phyloP scores from a whole-genome alignment of 768 basidiomycete species.

The Sarcomyxa edulis region DNA sequence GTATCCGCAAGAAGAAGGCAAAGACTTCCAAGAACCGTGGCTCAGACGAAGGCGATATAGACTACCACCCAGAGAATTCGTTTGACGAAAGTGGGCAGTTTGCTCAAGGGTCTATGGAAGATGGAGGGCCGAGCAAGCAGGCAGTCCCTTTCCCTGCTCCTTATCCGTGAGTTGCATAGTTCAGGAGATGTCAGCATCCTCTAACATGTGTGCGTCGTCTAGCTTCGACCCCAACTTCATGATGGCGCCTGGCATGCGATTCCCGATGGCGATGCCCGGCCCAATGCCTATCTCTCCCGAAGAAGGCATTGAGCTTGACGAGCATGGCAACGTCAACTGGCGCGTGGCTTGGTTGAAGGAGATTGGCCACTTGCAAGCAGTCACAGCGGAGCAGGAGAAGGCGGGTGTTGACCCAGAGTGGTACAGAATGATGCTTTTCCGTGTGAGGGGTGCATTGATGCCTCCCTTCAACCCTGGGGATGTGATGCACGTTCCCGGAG shows the following conservation, averaged over 20 bases:
- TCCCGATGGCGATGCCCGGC: conserved; percentile 44
- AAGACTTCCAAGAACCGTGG: conserved; percentile 46
- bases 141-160: conserved; percentile 51
- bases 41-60: conserved; percentile 59
- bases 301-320: conserved; percentile 67
- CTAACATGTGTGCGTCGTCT: too few relatives aligned
- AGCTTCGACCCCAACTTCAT: conserved; percentile 73
- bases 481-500: conserved; percentile 31
- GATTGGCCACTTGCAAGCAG: conserved; percentile 64
- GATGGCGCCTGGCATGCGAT: conserved; percentile 48
- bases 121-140: conserved; percentile 55
- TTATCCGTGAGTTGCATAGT: conserved; percentile 44
- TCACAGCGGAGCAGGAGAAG: conserved; percentile 82
- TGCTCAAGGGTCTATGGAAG: conserved; percentile 56
- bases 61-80: conserved; percentile 50
- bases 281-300: conserved; percentile 59
- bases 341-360: conserved; percentile 77
- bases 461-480: conserved; percentile 48
- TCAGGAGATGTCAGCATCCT: conserved; percentile 11
- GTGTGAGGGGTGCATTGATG: conserved; percentile 72
- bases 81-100: conserved; percentile 58
- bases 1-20: conserved; percentile 82
- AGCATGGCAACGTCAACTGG: conserved; percentile 80
- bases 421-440: conserved; percentile 81
- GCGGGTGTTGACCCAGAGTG: conserved; percentile 77